These are phyloP conservation scores for Clarireedia sp. DNA, from an alignment of 2,329 filamentous ascomycete genomes.

Conservation along the genomic window DNA sequence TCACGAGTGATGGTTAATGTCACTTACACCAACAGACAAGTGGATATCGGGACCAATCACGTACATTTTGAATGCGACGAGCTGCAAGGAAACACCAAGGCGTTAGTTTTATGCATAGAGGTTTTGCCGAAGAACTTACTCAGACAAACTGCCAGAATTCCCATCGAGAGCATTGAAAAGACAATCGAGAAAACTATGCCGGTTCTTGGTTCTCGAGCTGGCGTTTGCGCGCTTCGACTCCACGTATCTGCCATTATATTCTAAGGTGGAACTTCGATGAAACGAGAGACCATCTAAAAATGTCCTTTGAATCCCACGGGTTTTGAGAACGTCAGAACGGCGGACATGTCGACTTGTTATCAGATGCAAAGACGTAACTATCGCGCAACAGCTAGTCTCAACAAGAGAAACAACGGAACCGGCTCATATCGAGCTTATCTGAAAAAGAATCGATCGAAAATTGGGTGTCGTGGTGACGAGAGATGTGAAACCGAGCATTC, in stretches of 20 bases:
- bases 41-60: constrained; percentile 21
- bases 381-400: background rate
- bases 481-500: no score
- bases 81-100: constrained; percentile 11
- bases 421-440: no score
- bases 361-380: background rate
- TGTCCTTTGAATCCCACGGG: no score
- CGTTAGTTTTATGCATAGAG: background rate
- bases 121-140: constrained; percentile 12
- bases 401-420: no score
- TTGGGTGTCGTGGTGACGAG: no score
- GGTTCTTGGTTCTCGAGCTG: constrained; percentile 12
- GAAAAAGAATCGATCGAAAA: no score
- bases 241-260: background rate
- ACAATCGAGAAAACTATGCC: constrained; percentile 17
- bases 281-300: background rate
- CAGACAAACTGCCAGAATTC: constrained; percentile 19
- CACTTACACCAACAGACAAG: constrained; percentile 25
- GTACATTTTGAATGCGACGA: constrained; percentile 21
- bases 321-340: background rate
- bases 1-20: background rate
- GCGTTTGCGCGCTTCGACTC: background rate
- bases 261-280: background rate
- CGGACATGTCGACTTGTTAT: background rate
- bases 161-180: constrained; percentile 18